Evolutionary conservation across 805 yeast genomes (phyloP).

Genomic region (Yarrowia sp.): DNA sequence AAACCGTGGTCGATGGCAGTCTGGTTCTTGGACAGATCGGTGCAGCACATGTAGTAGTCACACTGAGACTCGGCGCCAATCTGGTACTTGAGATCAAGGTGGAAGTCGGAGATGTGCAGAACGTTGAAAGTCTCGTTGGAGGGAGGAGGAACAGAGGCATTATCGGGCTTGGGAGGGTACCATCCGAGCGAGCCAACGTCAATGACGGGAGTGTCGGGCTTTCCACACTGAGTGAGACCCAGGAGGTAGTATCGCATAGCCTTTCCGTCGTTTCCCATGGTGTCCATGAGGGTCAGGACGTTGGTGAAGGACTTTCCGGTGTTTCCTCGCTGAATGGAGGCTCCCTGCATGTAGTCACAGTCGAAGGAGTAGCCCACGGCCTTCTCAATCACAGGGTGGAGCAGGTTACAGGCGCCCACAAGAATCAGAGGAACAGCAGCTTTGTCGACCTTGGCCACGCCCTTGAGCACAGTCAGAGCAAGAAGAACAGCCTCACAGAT

Average conservation of each 20-base stretch:
- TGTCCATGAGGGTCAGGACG: constrained; percentile 59
- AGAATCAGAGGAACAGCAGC: constrained; percentile 16
- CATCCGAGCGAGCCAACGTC: constrained; percentile 51
- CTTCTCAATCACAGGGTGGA: constrained; percentile 21
- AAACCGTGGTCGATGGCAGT: constrained; percentile 16
- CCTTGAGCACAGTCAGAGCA: constrained; percentile 18
- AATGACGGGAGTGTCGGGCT: constrained; percentile 56
- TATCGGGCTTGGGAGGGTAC: constrained; percentile 56
- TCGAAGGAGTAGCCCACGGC: constrained; percentile 9
- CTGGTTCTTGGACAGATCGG: constrained; percentile 44
- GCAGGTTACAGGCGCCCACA: constrained; percentile 7
- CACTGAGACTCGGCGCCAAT: constrained; percentile 56
- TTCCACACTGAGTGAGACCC: constrained; percentile 58
- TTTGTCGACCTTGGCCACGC: constrained; percentile 10
- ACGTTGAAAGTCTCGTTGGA: constrained; percentile 60
- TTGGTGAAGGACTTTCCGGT: constrained; percentile 54
- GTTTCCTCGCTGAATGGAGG: constrained; percentile 11
- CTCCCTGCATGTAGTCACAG: constrained; percentile 29
- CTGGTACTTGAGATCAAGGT: constrained; percentile 59
- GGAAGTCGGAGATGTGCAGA: constrained; percentile 71
- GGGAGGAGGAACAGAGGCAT: constrained; percentile 33
- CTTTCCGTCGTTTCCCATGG: constrained; percentile 61
- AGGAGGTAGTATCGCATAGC: constrained; percentile 63
- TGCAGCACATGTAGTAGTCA: constrained; percentile 67
- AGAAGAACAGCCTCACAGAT: constrained; percentile 27